Evolutionary conservation across 306 rosid species (phyloP).

Genomic region (Lathyrus sativus): DNA sequence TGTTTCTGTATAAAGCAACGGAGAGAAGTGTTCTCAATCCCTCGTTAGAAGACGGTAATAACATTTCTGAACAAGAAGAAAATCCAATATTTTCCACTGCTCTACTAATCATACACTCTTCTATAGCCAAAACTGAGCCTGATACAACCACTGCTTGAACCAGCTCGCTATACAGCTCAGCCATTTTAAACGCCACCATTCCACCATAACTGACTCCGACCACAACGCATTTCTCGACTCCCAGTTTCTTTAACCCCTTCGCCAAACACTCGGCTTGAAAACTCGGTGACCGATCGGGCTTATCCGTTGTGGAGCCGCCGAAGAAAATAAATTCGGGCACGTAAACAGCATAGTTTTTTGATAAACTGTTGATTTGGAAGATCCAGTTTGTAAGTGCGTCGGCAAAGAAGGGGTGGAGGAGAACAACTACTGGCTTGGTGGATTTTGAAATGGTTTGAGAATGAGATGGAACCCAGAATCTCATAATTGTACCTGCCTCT

Average conservation of each 20-base stretch:
- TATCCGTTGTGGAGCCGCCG: conserved; percentile 65
- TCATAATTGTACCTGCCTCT: conserved; percentile 64
- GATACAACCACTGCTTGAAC: conserved; percentile 55
- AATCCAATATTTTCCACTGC: conserved; percentile 49
- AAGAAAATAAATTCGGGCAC: conserved; percentile 84
- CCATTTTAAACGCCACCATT: conserved; percentile 75
- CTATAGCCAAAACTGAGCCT: conserved; percentile 55
- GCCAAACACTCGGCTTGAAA: conserved; percentile 84
- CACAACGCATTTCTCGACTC: conserved; percentile 62
- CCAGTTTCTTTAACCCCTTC: conserved; percentile 55
- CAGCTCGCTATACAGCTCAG: conserved; percentile 56
- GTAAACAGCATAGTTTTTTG: conserved; percentile 62
- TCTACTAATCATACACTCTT: conserved; percentile 37
- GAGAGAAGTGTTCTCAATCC: conserved; percentile 59
- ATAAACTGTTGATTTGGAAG: conserved; percentile 54
- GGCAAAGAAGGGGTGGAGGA: conserved; percentile 70
- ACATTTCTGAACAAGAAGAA: conserved; percentile 58
- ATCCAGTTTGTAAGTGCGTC: conserved; percentile 77
- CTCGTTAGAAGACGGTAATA: conserved; percentile 58
- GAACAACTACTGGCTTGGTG: conserved; percentile 63
- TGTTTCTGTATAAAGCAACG: conserved; percentile 51
- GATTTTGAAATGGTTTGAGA: conserved; percentile 44
- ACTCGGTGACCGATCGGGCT: conserved; percentile 49
- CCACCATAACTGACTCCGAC: conserved; percentile 95
- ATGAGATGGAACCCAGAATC: conserved; percentile 59